A percentile compares a stretch with the other conserved stretches of the same genome.
Conservation (phyloP, 106 monocot genomes). For the Hemerocallis citrina region DNA sequence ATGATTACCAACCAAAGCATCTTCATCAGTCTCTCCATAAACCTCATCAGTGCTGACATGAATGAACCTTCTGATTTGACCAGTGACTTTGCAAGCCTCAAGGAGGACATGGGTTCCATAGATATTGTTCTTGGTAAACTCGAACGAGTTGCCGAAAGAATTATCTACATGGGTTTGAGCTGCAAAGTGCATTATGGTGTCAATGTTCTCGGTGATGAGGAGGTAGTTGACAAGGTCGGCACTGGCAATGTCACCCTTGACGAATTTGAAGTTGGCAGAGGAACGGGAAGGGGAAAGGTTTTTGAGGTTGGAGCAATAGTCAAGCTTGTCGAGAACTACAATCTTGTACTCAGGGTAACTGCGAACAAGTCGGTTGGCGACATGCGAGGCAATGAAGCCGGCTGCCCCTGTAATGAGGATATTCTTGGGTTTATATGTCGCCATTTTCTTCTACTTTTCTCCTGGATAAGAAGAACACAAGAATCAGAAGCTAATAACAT, state of each 20-base stretch:
- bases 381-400: conserved; percentile 90
- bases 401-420: conserved; percentile 94
- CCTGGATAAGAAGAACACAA: neutral
- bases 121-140: conserved; percentile 96
- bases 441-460: conserved; percentile 19
- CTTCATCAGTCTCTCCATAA: conserved; percentile 88
- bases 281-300: conserved; percentile 56
- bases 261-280: conserved; percentile 80
- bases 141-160: conserved; percentile 92
- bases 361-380: conserved; percentile 65
- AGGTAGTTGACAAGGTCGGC: conserved; percentile 90
- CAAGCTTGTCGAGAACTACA: conserved; percentile 93
- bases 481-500: too few species aligned
- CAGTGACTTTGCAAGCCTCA: conserved; percentile 82
- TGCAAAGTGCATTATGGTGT: conserved; percentile 72
- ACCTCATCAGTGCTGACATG: conserved; percentile 98
- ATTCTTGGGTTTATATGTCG: conserved; percentile 60
- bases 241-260: conserved; percentile 85
- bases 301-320: conserved; percentile 90
- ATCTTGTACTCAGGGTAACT: conserved; percentile 83
- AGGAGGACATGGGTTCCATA: conserved; percentile 93
- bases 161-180: conserved; percentile 79
- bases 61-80: conserved; percentile 69
- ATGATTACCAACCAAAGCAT: conserved; percentile 84
- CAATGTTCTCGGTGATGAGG: conserved; percentile 51